Percentiles rank a stretch among this genome's conserved stretches.
Evolutionary conservation across 148 eudicot genomes (phyloP).

Genomic region (Rhododendron griersonianum): DNA sequence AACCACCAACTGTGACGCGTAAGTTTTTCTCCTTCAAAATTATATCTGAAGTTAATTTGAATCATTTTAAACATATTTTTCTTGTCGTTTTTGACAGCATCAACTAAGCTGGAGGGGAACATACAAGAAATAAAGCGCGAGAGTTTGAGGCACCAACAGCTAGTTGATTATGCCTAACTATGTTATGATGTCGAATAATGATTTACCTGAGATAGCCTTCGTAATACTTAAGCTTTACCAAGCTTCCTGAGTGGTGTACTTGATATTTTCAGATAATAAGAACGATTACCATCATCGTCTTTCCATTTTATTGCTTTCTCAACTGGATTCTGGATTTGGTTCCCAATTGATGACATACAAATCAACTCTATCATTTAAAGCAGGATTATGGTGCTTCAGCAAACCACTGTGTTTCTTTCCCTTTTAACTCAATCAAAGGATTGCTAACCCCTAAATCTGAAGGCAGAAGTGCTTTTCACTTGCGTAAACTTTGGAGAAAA

Average conservation of each 20-base stretch:
- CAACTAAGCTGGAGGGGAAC: conserved; percentile 3
- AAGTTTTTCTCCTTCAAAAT: neutral
- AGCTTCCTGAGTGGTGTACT: neutral
- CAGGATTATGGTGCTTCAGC: neutral
- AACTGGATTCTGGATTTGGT: neutral
- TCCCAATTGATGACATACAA: neutral
- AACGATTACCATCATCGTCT: neutral
- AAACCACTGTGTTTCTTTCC: neutral
- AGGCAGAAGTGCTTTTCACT: neutral
- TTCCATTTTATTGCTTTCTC: neutral
- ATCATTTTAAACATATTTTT: neutral
- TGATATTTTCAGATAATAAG: neutral
- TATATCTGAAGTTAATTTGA: neutral
- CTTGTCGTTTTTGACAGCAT: neutral
- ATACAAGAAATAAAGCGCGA: neutral
- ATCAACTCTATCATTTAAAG: neutral
- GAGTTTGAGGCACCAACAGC: neutral
- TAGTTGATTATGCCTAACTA: neutral
- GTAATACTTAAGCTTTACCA: conserved; percentile 2
- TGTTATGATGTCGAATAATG: neutral
- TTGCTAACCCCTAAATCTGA: neutral
- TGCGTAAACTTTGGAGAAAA: neutral
- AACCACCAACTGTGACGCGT: conserved; percentile 6
- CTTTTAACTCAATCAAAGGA: neutral
- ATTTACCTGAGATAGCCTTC: neutral